These are phyloP conservation scores for Zelonia costaricensis DNA, from an alignment of 208 protist genomes.

Conservation along the genomic window DNA sequence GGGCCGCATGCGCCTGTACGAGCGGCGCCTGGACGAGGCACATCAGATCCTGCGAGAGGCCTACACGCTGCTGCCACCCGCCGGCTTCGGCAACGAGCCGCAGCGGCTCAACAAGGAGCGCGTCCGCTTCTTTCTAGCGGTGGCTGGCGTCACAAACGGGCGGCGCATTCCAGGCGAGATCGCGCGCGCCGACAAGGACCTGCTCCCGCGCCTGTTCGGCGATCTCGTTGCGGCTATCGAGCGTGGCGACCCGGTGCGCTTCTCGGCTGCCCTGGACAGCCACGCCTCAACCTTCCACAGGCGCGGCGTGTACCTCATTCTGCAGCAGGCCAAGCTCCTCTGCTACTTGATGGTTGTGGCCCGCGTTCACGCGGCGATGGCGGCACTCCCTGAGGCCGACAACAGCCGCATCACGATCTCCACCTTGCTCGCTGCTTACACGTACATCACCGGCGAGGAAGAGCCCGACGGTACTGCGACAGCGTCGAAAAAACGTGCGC, in stretches of 20 bases:
- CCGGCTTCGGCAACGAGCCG: conserved; percentile 43
- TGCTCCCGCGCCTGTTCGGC: conserved; percentile 51
- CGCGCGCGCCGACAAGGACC: conserved; percentile 40
- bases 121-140: conserved; percentile 72
- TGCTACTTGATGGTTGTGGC: conserved; percentile 69
- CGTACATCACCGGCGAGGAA: conserved; percentile 23
- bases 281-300: conserved; percentile 46
- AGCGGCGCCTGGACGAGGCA: conserved; percentile 55
- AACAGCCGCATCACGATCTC: conserved; percentile 72
- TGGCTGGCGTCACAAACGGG: conserved; percentile 60
- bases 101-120: conserved; percentile 82
- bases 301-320: conserved; percentile 75
- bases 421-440: conserved; percentile 55
- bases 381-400: conserved; percentile 40
- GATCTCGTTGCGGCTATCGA: conserved; percentile 49
- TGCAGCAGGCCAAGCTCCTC: conserved; percentile 58
- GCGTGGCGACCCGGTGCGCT: conserved; percentile 49
- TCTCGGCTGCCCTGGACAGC: conserved; percentile 46
- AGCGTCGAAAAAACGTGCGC: conserved; percentile 20
- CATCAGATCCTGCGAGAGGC: conserved; percentile 46
- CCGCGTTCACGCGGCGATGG: conserved; percentile 60
- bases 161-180: conserved; percentile 50
- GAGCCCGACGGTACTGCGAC: not conserved
- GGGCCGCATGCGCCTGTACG: conserved; percentile 74
- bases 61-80: conserved; percentile 71